phyloP scores from a whole-genome alignment of 2,329 filamentous ascomycete genomes.

The Fusarium napiforme region DNA sequence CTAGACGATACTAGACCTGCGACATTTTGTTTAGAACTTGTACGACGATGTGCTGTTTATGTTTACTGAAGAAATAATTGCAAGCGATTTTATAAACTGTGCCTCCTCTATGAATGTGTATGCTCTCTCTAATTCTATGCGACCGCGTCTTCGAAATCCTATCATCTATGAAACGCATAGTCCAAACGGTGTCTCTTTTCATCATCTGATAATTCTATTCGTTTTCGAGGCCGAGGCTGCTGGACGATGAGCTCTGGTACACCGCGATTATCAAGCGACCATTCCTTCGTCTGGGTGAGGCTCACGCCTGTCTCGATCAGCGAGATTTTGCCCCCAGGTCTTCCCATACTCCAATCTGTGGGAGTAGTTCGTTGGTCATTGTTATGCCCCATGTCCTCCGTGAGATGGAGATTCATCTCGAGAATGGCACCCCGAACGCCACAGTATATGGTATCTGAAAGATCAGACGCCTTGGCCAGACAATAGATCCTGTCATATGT shows the following conservation, averaged over 20 bases:
- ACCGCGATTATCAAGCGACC: slow-evolving; percentile 31
- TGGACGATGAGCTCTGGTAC: slow-evolving; percentile 43
- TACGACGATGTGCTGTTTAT: not conserved
- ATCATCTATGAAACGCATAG: slow-evolving; percentile 32
- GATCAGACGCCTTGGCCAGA: slow-evolving; percentile 59
- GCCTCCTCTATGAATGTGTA: slow-evolving; percentile 9
- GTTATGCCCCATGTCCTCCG: slow-evolving; percentile 31
- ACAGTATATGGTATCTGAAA: slow-evolving; percentile 60
- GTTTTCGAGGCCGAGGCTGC: slow-evolving; percentile 11
- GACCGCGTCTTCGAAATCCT: slow-evolving; percentile 24
- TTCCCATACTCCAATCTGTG: slow-evolving; percentile 41
- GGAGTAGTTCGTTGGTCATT: slow-evolving; percentile 31
- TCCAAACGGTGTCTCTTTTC: slow-evolving; percentile 36
- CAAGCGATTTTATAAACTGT: not conserved
- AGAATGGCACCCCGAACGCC: slow-evolving; percentile 60
- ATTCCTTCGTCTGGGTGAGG: slow-evolving; percentile 38
- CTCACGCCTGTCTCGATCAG: slow-evolving; percentile 49
- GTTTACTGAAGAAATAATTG: slow-evolving; percentile 4
- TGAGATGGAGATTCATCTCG: slow-evolving; percentile 53
- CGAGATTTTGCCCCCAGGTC: slow-evolving; percentile 33
- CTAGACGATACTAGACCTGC: slow-evolving; percentile 11
- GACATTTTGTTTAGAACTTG: slow-evolving; percentile 16
- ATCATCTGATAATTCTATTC: slow-evolving; percentile 7
- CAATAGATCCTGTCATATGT: slow-evolving; percentile 55
- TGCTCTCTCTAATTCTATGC: not conserved